phyloP scores from a whole-genome alignment of 192 early-diverging fungal genomes.

The Podila minutissima region DNA sequence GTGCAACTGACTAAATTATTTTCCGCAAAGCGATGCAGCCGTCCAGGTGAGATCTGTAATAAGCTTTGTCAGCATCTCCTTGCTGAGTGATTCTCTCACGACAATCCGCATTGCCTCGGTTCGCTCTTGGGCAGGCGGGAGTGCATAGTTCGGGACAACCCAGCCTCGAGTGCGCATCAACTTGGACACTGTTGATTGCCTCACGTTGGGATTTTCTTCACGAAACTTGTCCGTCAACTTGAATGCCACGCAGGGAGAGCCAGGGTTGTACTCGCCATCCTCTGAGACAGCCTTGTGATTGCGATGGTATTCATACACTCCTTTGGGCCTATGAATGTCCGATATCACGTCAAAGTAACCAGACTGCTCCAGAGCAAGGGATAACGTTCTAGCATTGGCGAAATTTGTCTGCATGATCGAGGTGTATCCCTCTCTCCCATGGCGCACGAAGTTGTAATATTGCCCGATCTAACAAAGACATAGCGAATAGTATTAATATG shows the following conservation, averaged over 20 bases:
- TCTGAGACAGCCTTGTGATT: constrained; percentile 5
- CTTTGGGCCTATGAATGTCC: constrained; percentile 68
- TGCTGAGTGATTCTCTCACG: constrained; percentile 65
- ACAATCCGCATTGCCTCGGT: constrained; percentile 74
- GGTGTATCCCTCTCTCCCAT: constrained; percentile 70
- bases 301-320: constrained; percentile 51
- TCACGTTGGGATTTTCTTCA: constrained; percentile 57
- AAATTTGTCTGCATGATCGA: constrained; percentile 67
- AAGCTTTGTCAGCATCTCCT: constrained; percentile 62
- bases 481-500: not conserved
- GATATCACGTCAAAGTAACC: constrained; percentile 71
- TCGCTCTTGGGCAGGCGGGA: constrained; percentile 60
- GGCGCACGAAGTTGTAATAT: constrained; percentile 83
- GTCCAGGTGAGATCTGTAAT: constrained; percentile 64
- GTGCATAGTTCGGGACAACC: constrained; percentile 83
- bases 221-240: constrained; percentile 66
- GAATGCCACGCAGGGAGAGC: constrained; percentile 73
- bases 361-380: constrained; percentile 60
- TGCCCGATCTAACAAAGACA: constrained; percentile 63
- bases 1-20: too few species aligned
- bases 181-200: constrained; percentile 61
- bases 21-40: constrained; percentile 24
- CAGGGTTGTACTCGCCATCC: constrained; percentile 52
- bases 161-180: constrained; percentile 74
- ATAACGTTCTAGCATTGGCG: constrained; percentile 65